Conservation (phyloP, 2,329 filamentous ascomycete species). For the Macrophomina tecta region DNA sequence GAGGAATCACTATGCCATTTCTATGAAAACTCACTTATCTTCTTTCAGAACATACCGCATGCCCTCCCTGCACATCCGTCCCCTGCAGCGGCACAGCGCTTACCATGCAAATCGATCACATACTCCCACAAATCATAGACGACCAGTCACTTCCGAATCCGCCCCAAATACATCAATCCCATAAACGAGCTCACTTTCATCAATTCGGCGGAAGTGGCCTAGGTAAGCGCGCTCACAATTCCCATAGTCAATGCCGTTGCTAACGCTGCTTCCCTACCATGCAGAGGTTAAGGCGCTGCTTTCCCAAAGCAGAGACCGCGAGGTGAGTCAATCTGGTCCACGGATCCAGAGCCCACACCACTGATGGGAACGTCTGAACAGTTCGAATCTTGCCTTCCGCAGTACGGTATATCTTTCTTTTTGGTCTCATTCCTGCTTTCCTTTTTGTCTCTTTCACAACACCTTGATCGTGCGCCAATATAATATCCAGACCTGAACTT, state of each 20-base stretch:
- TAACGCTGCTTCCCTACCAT: neutral
- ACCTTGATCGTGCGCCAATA: neutral
- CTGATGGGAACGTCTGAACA: slow-evolving; percentile 34
- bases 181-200: neutral
- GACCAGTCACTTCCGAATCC: slow-evolving; percentile 2
- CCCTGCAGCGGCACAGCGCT: neutral
- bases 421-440: neutral
- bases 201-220: slow-evolving; percentile 17
- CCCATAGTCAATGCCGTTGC: neutral
- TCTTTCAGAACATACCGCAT: neutral
- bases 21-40: neutral
- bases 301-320: slow-evolving; percentile 40
- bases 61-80: neutral
- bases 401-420: slow-evolving; percentile 14
- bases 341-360: slow-evolving; percentile 28
- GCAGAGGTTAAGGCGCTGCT: slow-evolving; percentile 49
- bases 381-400: slow-evolving; percentile 38
- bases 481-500: no score
- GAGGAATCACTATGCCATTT: no score
- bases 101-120: neutral
- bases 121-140: neutral
- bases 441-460: neutral
- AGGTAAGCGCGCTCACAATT: neutral
- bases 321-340: neutral
- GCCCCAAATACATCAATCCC: neutral